Percentiles rank a stretch among this genome's conserved stretches.
phyloP scores from a whole-genome alignment of 305 asterid genomes.

The Rubia peregrina region DNA sequence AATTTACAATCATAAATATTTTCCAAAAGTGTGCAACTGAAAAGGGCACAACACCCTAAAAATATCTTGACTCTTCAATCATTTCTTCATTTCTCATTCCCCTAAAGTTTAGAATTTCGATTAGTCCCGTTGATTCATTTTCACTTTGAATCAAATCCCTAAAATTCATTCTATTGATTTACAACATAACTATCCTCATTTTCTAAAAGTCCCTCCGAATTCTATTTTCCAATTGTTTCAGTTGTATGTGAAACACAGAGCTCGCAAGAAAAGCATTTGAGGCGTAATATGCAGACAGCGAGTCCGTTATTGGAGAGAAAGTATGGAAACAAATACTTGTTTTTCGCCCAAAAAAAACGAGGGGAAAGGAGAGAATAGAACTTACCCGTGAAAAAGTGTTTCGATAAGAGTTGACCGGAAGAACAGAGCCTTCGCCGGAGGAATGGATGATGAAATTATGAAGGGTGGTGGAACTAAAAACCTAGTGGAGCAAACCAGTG shows the following conservation, averaged over 20 bases:
- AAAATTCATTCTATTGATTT: background rate
- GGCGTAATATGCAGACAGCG: background rate
- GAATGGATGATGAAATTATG: background rate
- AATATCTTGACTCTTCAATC: background rate
- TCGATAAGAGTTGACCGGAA: background rate
- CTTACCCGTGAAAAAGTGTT: background rate
- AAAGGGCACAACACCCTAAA: background rate
- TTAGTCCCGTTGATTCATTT: background rate
- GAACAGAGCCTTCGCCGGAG: conserved; percentile 6
- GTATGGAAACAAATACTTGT: background rate
- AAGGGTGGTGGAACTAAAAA: conserved; percentile 6
- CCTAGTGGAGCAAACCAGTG: conserved; percentile 5
- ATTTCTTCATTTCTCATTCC: background rate
- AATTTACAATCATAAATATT: background rate
- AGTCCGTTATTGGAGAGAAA: background rate
- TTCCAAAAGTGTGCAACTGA: background rate
- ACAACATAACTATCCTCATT: background rate
- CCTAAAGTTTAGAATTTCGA: background rate
- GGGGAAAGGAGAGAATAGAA: background rate
- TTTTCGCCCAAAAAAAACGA: background rate
- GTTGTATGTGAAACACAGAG: background rate
- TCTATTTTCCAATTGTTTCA: background rate
- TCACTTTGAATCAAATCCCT: background rate
- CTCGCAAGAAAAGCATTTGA: background rate
- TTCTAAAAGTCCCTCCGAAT: background rate